A percentile compares a stretch with the other conserved stretches of the same genome.
These are phyloP conservation scores for Talaromyces nanjingensis DNA, from an alignment of 495 filamentous ascomycete genomes.

Conservation along the genomic window DNA sequence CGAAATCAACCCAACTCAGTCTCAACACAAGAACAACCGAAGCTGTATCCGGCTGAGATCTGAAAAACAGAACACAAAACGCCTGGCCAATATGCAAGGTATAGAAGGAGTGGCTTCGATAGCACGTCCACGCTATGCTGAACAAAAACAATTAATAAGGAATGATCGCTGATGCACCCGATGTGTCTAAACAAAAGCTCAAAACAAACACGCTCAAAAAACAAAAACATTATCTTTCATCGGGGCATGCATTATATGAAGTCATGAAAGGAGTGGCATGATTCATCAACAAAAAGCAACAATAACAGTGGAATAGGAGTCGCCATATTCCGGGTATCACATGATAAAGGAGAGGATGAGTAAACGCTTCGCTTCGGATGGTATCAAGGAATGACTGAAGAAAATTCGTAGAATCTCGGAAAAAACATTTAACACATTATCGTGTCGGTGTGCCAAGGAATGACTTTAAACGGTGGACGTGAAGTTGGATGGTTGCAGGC, in stretches of 20 bases:
- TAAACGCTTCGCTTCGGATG: conserved; percentile 24
- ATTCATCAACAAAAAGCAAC: conserved; percentile 10
- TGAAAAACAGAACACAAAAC: neutral
- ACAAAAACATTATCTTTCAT: conserved; percentile 17
- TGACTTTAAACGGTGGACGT: conserved; percentile 11
- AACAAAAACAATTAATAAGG: conserved; percentile 13
- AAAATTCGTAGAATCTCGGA: conserved; percentile 8
- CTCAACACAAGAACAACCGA: neutral
- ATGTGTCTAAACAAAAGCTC: conserved; percentile 17
- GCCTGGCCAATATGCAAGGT: conserved; percentile 10
- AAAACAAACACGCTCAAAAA: conserved; percentile 38
- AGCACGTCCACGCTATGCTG: conserved; percentile 12
- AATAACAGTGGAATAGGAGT: conserved; percentile 3
- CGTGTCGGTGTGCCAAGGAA: conserved; percentile 9
- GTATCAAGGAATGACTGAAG: conserved; percentile 33
- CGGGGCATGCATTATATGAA: conserved; percentile 12
- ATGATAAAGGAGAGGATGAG: conserved; percentile 13
- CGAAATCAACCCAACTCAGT: neutral
- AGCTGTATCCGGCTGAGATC: neutral
- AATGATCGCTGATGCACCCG: conserved; percentile 11
- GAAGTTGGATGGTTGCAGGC: conserved; percentile 9
- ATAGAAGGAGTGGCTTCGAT: conserved; percentile 10
- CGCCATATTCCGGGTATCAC: conserved; percentile 8
- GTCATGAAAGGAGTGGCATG: conserved; percentile 13
- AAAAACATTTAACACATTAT: conserved; percentile 10